Evolutionary conservation across 371 early-diverging fungal genomes (phyloP).

Genomic region (Syncephalastrum sp.): DNA sequence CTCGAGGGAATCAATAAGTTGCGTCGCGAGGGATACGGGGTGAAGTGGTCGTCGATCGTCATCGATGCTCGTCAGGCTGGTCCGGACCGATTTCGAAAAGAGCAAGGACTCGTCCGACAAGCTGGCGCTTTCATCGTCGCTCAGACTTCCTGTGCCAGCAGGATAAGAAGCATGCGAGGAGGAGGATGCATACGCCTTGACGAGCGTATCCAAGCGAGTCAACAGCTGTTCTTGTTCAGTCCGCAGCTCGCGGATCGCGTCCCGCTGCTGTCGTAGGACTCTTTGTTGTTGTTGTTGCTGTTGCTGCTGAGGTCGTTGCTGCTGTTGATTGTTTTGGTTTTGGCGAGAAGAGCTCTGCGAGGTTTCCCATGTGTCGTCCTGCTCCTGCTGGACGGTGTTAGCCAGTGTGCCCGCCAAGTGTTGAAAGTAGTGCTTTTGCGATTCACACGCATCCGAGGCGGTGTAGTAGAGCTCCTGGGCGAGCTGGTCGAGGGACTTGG

Average conservation of each 20-base stretch:
- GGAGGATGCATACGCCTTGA: too few species aligned
- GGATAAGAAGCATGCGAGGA: too few species aligned
- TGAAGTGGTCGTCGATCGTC: not conserved
- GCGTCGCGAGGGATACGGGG: too few species aligned
- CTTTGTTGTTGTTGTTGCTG: not conserved
- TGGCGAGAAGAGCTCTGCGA: too few species aligned
- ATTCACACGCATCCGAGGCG: constrained; percentile 10
- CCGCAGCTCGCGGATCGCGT: not conserved
- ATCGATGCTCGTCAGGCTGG: constrained; percentile 19
- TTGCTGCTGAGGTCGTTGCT: not conserved
- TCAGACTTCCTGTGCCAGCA: constrained; percentile 7
- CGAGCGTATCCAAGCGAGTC: too few species aligned
- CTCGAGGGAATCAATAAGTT: too few species aligned
- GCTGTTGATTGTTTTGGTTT: not conserved
- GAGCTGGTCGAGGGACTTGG: constrained; percentile 10
- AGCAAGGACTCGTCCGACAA: constrained; percentile 16
- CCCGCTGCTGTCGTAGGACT: not conserved
- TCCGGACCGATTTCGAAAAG: constrained; percentile 17
- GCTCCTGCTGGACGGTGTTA: not conserved
- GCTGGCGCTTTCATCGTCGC: constrained; percentile 14
- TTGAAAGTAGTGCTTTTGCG: constrained; percentile 14
- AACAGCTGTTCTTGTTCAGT: not conserved
- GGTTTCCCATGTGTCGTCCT: not conserved
- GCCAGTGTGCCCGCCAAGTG: constrained; percentile 26
- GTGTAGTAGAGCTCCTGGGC: constrained; percentile 11